Conservation (phyloP, 2,329 filamentous ascomycete species). For the Blastomyces emzantsi region DNA sequence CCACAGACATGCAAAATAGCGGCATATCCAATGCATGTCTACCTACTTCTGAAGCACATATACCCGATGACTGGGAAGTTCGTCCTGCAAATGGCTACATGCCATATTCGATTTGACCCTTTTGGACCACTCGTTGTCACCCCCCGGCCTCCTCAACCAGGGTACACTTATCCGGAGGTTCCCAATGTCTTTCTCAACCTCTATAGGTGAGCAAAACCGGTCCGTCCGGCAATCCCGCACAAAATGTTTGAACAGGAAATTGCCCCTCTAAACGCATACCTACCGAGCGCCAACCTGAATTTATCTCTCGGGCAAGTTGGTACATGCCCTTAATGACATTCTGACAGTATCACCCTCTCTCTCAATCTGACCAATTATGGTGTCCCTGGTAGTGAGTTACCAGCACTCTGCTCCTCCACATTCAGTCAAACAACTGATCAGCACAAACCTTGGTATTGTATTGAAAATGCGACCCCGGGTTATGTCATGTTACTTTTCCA, state of each 20-base stretch:
- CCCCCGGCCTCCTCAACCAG: background rate
- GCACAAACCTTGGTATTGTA: background rate
- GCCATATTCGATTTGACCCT: background rate
- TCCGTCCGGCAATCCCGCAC: background rate
- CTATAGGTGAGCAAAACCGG: background rate
- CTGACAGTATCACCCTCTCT: background rate
- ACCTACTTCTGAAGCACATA: background rate
- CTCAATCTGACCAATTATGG: background rate
- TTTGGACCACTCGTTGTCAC: background rate
- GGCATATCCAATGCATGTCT: slow-evolving; percentile 2
- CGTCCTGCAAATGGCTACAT: background rate
- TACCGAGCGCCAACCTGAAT: background rate
- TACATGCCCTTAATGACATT: background rate
- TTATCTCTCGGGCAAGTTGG: background rate
- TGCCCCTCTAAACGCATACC: background rate
- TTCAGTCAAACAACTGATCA: background rate
- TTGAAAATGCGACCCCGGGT: background rate
- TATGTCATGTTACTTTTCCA: background rate
- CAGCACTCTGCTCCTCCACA: background rate
- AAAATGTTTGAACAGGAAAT: background rate
- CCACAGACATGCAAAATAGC: background rate
- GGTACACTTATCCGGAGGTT: background rate
- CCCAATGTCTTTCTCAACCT: background rate
- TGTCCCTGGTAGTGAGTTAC: background rate
- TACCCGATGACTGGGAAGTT: slow-evolving; percentile 4